Base-by-base conservation (phyloP, 2,329 filamentous ascomycete genomes). In the Colletotrichum gigasporum region DNA sequence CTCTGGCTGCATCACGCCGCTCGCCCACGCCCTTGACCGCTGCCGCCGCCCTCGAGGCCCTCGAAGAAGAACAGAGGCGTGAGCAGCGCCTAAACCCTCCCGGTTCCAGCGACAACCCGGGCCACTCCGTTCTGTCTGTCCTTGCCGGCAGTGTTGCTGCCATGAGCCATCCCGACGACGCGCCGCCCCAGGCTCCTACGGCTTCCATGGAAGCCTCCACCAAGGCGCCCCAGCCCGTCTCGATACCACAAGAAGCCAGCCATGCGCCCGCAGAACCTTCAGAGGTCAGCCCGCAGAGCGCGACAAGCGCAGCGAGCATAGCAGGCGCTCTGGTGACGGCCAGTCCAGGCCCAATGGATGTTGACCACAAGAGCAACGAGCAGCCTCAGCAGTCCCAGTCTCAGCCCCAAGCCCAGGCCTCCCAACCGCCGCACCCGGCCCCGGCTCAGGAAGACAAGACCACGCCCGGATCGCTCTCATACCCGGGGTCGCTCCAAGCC, bases 121-220 rank as follows among this genome's bases (percentile, higher is more conserved):
- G 79, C n/a, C 84, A 86, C 55, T 82, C 78, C 63, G 84, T 81
- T 30, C 75, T 89, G 28, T 79, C 81, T 20, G 84, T 84, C 18
- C 77, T 89, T 48, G 81, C 88, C 78, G 83, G 85, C 34, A 82
- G 82, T 44, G 82, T 78, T 59, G 80, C 81, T 66, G 79, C 79
- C 48, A 84, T 88, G 78, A 87, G 84, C 72, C 85, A 84, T 63
- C 78, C 84, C n/a, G 78, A 82, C 59, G 85, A 88, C 73, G 81
- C 80, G 67, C 81, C 83, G n/a, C n/a, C n/a, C n/a, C 79, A 73
- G 67, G 79, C 77, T 52, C 78, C 80, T 2, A 82, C 80, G 11
- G 79, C 80, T 16, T 74, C 77, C 48, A 82, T 82, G 72, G 80
- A 82, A 22, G 71, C 78, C 7, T 76, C 77, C 3, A 71, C 75